Base-by-base conservation (phyloP, 108 stramenopile genomes). In the Skeletonema grethae region DNA sequence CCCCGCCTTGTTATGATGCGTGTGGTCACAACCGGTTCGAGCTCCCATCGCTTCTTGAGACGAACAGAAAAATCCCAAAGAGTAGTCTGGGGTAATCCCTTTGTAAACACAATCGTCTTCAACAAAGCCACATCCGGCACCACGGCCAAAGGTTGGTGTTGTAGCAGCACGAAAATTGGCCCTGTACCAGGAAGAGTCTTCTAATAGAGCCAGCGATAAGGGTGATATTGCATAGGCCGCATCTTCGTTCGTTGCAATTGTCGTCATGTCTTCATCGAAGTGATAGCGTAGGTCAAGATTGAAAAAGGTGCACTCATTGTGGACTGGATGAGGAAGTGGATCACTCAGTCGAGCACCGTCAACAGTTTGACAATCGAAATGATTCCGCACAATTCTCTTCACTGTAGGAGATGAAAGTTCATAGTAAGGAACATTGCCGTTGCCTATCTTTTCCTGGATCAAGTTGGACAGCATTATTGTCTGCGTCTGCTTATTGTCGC, bases 151-250 rank as follows among this genome's bases (percentile, higher is more conserved):
- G 30, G 67, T 50, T 24, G 74, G 66, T 29, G 71, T 56, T 0
- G 72, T 74, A 30, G 74, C 57, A 9, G 15, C 63, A 2, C 57
- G 60, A 66, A 67, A 80, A 63, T 92, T 88, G 0, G 90, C 90
- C 59, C 83, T 83, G 70, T 84, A 84, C 83, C 83, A 84, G 18
- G 73, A 75, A 29, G 72, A 76, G 64, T 84, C 83, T 57, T 80
- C 79, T 57, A 84, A 71, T 0, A 76, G 24, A 25, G 83, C 83
- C 12, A 84, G 69, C n/a, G 83, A 76, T 15, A 84, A 50, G 1
- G 83, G 79, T 56, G 64, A 76, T 35, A 84, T 41, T 16, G 73
- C 68, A 66, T 62, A 71, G 7, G 65, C 69, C 71, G 62, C 67
- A 28, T 76, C 75, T 43, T 67, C 77, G 20, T 77, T 65, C 18